Conservation (phyloP, 225 moss, liverwort and hornwort genomes). For the Marchantia polymorpha region DNA sequence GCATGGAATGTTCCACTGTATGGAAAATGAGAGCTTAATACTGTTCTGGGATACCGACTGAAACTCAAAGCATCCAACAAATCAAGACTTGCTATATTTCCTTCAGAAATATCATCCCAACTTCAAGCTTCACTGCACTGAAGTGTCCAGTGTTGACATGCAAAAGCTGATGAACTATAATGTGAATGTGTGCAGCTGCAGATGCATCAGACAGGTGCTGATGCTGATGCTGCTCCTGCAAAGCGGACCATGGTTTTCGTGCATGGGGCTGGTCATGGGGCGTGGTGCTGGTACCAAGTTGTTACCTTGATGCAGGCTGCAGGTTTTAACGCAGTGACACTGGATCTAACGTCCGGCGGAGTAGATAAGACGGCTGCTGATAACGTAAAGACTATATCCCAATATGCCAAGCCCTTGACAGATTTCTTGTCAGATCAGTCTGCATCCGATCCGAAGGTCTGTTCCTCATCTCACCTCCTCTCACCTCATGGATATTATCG, state of each 20-base stretch:
- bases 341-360: conserved; percentile 21
- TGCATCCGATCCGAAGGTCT: not conserved
- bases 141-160: no score
- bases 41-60: no score
- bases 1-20: no score
- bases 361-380: not conserved
- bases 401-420: conserved; percentile 1
- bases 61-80: no score
- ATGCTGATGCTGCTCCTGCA: not conserved
- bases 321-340: conserved; percentile 25
- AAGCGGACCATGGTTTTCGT: conserved; percentile 19
- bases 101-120: no score
- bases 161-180: no score
- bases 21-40: no score
- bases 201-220: not conserved
- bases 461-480: not conserved
- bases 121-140: no score
- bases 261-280: conserved; percentile 42
- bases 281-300: conserved; percentile 49
- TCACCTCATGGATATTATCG: no score
- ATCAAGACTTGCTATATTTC: no score
- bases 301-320: conserved; percentile 29
- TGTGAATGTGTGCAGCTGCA: not conserved
- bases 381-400: not conserved
- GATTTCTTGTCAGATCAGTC: not conserved